phyloP scores from a whole-genome alignment of 2,329 filamentous ascomycete genomes.

The Talaromyces sp. region DNA sequence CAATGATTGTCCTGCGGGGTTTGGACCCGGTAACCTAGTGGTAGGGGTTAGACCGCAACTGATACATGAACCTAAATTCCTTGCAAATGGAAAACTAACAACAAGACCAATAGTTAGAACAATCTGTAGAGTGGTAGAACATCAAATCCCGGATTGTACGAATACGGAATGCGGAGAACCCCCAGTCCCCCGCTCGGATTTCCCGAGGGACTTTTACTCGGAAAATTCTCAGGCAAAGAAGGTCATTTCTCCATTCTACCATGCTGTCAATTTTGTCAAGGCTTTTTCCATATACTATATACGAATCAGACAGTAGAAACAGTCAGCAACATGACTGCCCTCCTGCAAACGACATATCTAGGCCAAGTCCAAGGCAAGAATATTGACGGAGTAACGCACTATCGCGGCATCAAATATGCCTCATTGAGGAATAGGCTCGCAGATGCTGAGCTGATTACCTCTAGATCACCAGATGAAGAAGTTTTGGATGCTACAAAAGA shows the following conservation, averaged over 20 bases:
- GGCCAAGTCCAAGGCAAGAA: conserved; percentile 31
- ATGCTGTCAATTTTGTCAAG: neutral
- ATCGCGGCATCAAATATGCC: conserved; percentile 41
- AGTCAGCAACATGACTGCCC: conserved; percentile 13
- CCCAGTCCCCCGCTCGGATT: neutral
- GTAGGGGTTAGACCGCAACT: neutral
- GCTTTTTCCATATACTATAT: no score
- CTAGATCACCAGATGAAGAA: conserved; percentile 25
- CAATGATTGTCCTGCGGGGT: neutral
- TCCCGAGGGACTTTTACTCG: neutral
- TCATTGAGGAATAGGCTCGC: conserved; percentile 35
- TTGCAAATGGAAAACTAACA: neutral
- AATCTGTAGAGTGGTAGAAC: neutral
- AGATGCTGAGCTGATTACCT: conserved; percentile 32
- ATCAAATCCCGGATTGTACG: neutral
- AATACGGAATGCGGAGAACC: neutral
- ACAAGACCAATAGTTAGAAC: neutral
- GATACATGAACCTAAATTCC: no score
- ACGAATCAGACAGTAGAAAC: neutral
- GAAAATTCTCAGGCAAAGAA: neutral
- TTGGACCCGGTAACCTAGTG: neutral
- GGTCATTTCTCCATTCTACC: neutral
- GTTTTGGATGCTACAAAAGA: conserved; percentile 36
- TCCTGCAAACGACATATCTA: conserved; percentile 29
- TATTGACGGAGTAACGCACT: conserved; percentile 33